phyloP scores from a whole-genome alignment of 805 yeast species.

The Candida koratica region DNA sequence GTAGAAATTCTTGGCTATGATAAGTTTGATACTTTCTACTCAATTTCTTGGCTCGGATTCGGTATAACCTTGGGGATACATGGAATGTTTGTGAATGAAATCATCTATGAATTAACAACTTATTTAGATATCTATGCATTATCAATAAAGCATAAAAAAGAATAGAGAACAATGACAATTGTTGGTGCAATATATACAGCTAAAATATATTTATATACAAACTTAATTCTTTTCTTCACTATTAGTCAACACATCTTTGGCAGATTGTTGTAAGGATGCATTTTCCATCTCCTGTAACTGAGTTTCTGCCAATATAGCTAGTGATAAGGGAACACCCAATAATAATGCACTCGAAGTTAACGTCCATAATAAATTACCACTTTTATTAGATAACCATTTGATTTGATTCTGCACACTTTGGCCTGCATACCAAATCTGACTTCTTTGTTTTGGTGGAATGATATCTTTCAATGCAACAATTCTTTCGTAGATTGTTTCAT shows the following conservation, averaged over 20 bases:
- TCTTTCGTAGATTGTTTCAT: constrained; percentile 85
- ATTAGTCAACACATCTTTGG: constrained; percentile 69
- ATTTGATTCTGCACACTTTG: constrained; percentile 26
- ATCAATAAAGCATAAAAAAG: constrained; percentile 74
- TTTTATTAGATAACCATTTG: constrained; percentile 47
- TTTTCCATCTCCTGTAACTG: constrained; percentile 94
- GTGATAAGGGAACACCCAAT: constrained; percentile 87
- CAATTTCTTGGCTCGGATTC: constrained; percentile 61
- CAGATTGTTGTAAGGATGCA: constrained; percentile 74
- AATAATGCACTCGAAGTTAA: constrained; percentile 77
- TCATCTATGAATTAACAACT: constrained; percentile 72
- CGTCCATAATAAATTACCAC: constrained; percentile 82
- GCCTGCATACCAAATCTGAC: constrained; percentile 34
- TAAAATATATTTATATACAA: constrained; percentile 15
- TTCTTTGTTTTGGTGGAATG: constrained; percentile 82
- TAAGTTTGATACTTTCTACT: constrained; percentile 41
- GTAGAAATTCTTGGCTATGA: constrained; percentile 36
- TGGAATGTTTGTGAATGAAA: constrained; percentile 68
- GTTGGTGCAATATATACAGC: constrained; percentile 1
- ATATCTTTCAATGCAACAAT: constrained; percentile 87
- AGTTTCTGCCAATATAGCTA: constrained; percentile 87
- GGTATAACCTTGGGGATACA: constrained; percentile 67
- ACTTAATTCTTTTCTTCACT: constrained; percentile 47
- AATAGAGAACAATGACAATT: constrained; percentile 15
- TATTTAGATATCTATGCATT: constrained; percentile 84